Evolutionary conservation across 768 basidiomycete species (phyloP).

Genomic region (Mycena capillaripes): DNA sequence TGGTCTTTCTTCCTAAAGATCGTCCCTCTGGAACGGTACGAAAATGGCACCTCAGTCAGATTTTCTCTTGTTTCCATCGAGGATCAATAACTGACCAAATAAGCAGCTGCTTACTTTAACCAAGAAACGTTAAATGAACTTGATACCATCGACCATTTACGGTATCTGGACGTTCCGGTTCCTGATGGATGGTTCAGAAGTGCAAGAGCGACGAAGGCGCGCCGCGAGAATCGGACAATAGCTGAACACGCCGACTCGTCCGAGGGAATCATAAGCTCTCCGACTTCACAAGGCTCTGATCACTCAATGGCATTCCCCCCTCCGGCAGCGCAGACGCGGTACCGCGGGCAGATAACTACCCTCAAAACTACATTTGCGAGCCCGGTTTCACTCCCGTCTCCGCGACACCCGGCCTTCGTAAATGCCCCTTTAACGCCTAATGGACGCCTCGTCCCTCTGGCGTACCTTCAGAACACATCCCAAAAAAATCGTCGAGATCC

Average conservation of each 20-base stretch:
- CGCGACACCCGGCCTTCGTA: constrained; percentile 30
- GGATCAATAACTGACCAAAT: constrained; percentile 47
- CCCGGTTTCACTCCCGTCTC: constrained; percentile 28
- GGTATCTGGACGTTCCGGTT: constrained; percentile 72
- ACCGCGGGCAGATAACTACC: constrained; percentile 35
- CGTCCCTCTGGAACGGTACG: constrained; percentile 66
- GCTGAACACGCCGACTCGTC: constrained; percentile 19
- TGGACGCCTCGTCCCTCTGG: constrained; percentile 55
- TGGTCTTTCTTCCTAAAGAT: constrained; percentile 72
- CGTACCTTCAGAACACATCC: constrained; percentile 55
- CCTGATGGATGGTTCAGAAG: constrained; percentile 87
- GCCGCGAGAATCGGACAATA: constrained; percentile 60
- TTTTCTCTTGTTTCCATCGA: constrained; percentile 27
- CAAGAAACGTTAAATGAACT: constrained; percentile 81
- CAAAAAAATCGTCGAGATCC: constrained; percentile 55
- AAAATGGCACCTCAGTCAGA: constrained; percentile 89
- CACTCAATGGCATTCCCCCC: constrained; percentile 22
- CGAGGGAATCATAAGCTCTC: constrained; percentile 32
- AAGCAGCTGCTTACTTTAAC: constrained; percentile 86
- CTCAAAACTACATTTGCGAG: constrained; percentile 20
- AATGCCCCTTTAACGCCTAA: constrained; percentile 25
- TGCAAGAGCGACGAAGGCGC: constrained; percentile 77
- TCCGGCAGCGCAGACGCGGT: constrained; percentile 38
- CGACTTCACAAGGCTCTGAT: constrained; percentile 29
- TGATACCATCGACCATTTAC: constrained; percentile 79